Conservation (phyloP, 805 yeast species). For the Saturnispora dispora region DNA sequence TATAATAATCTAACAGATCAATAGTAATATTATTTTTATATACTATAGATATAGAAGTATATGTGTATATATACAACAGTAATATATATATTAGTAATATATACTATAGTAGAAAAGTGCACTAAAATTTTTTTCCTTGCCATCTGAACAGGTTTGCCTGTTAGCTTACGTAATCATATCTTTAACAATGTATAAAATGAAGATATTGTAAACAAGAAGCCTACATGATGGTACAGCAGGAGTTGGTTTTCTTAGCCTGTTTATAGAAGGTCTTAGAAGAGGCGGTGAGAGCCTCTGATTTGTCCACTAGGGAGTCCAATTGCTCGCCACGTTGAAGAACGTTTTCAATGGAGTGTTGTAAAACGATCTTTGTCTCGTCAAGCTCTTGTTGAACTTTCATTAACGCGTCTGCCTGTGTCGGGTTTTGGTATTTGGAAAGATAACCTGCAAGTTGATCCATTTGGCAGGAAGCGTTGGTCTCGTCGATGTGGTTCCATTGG, state of each 20-base stretch:
- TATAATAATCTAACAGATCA: not conserved
- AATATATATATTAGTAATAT: not conserved
- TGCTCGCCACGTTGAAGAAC: conserved; percentile 96
- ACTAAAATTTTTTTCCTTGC: not conserved
- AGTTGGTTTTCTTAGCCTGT: conserved; percentile 91
- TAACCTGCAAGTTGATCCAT: conserved; percentile 60
- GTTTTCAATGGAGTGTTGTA: conserved; percentile 91
- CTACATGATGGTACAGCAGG: conserved; percentile 75
- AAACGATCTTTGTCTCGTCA: conserved; percentile 93
- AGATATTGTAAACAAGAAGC: not conserved
- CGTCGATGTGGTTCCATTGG: conserved; percentile 53
- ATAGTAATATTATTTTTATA: too few relatives aligned
- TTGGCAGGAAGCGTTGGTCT: conserved; percentile 36
- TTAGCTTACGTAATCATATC: not conserved
- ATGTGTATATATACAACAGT: not conserved
- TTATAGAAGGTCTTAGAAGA: conserved; percentile 91
- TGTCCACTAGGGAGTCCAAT: conserved; percentile 87
- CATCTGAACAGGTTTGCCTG: not conserved
- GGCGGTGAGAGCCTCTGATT: conserved; percentile 84
- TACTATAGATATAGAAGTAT: not conserved
- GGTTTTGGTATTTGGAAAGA: conserved; percentile 85
- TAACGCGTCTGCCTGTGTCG: conserved; percentile 91
- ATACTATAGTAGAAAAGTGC: not conserved
- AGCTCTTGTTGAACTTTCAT: conserved; percentile 97
- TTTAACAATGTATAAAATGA: not conserved